Evolutionary conservation across 352 stramenopile species (phyloP), one percentile per base, ranked within the genome.

Genomic region (Globisporangium mamillatum): DNA sequence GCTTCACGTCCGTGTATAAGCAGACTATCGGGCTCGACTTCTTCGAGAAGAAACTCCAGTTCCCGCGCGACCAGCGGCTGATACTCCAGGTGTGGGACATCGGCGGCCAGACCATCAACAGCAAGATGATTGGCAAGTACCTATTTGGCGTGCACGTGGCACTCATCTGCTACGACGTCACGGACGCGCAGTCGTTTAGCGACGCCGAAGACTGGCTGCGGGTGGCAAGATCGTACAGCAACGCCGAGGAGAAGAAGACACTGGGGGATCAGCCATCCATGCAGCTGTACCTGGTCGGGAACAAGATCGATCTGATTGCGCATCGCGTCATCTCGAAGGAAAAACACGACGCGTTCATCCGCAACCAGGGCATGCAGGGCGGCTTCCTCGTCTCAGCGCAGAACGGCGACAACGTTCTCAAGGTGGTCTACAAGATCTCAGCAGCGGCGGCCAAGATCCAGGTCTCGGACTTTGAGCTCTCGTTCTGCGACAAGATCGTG

Each of bases 61-160:
- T 95, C 16, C 77, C 85, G n/a, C 80, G 84, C 8, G 84, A 93
- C 67, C 77, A 93, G 68, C 75, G 79, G 0, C 79, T 92, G 29
- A 80, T 93, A 53, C 75, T 96, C 24, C 86, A 96, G 66, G 81
- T 97, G 8, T 96, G 88, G 88, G 91, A 97, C 76, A 96, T 96
- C 58, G 90, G 89, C 20, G 88, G 89, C 9, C 90, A 97, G 69
- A 94, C 78, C n/a, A 92, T 93, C 66, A 85, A 81, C 71, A 95
- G 88, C 73, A 92, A 90, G 65, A 97, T 96, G 88, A 71, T 96
- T 56, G 71, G 64, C 69, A 96, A 95, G 70, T 95, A 96, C 71
- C 67, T 96, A 27, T 96, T 84, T 53, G 84, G 82, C 32, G 84
- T 84, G 25, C 73, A 95, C 60, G 83, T 95, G 16, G 86, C 88